Evolutionary conservation across 2,329 filamentous ascomycete genomes (phyloP), one percentile per base, ranked within the genome.

Genomic region (Cordyceps tenuipes): DNA sequence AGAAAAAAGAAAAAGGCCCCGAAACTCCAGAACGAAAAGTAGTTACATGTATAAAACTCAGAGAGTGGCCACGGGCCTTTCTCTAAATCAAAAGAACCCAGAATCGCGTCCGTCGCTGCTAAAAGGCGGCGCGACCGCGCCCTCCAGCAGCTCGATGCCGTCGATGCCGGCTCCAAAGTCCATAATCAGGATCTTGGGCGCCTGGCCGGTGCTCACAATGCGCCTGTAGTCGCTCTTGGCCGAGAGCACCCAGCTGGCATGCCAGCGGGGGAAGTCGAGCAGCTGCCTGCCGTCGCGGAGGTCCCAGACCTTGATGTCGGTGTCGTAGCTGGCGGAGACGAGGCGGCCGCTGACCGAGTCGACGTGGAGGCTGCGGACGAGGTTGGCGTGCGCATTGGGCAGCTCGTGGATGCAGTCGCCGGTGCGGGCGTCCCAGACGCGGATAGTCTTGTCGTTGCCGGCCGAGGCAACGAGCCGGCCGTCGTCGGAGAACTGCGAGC

Each of bases 211-310:
- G 67, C 91, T 94, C 63, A 99, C 90, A 64, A 99, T 94, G 63
- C 94, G 85, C 62, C 93, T 82, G 73, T 97, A 97, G 71, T 99
- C 93, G 64, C 90, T 92, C 80, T 97, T 97, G 56, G 94, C 94
- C 64, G 90, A 92, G 62, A 99, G 77, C 69, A 99, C 95, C 94
- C 94, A 99, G 74, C 91, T 96, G 12, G 88, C 88, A 61, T 96
- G 96, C 91, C 92, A 97, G 66, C 89, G 86, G n/a, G 91, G 89
- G 68, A 97, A 93, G 66, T 91, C 87, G 63, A 95, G 83, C 62
- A 93, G 82, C 66, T 91, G 81, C 51, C 86, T 78, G 39, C 92
- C 93, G 3, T 87, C 88, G 64, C 87, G 85, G 75, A 94, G 88
- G 71, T 97, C 89, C 74, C 91, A 97, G 1, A 97, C 91, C 71